A percentile compares a stretch with the other conserved stretches of the same genome.
Conservation (phyloP, 2,329 filamentous ascomycete genomes). For the Aspergillus sp. region DNA sequence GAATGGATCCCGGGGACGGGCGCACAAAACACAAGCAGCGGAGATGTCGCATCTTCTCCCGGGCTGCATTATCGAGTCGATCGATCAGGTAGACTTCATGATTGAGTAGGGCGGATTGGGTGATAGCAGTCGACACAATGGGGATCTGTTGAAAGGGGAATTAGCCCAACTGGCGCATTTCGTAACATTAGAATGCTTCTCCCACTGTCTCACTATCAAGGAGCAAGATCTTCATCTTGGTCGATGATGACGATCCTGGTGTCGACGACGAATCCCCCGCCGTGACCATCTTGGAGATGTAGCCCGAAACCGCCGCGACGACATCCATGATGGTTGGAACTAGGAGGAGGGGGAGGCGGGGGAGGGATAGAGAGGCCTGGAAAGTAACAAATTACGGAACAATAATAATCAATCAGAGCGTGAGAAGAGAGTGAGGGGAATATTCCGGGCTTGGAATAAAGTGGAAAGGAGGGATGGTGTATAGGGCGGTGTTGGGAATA, state of each 20-base stretch:
- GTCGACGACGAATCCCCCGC: conserved; percentile 64
- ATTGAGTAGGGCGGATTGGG: conserved; percentile 88
- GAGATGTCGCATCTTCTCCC: conserved; percentile 97
- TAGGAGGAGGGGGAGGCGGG: no score
- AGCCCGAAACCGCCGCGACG: conserved; percentile 85
- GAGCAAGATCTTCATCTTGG: conserved; percentile 97
- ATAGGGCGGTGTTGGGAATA: no score
- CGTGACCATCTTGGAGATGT: conserved; percentile 94
- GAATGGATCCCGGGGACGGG: conserved; percentile 86
- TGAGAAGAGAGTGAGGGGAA: no score
- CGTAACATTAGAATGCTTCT: conserved; percentile 32
- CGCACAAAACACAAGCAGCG: conserved; percentile 90
- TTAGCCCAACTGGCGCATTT: conserved; percentile 18
- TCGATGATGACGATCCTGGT: conserved; percentile 56
- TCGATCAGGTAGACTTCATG: conserved; percentile 98
- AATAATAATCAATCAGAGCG: not conserved
- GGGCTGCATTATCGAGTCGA: conserved; percentile 79
- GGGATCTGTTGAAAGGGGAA: conserved; percentile 53
- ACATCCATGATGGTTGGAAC: conserved; percentile 68
- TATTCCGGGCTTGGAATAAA: no score
- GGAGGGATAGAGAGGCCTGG: not conserved
- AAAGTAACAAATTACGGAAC: not conserved
- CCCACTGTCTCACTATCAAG: conserved; percentile 84
- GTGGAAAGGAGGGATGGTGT: no score
- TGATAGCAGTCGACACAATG: conserved; percentile 91